Percentiles rank a stretch among this genome's conserved stretches.
Conservation (phyloP, 2,329 filamentous ascomycete species). For the Fusarium sp. region DNA sequence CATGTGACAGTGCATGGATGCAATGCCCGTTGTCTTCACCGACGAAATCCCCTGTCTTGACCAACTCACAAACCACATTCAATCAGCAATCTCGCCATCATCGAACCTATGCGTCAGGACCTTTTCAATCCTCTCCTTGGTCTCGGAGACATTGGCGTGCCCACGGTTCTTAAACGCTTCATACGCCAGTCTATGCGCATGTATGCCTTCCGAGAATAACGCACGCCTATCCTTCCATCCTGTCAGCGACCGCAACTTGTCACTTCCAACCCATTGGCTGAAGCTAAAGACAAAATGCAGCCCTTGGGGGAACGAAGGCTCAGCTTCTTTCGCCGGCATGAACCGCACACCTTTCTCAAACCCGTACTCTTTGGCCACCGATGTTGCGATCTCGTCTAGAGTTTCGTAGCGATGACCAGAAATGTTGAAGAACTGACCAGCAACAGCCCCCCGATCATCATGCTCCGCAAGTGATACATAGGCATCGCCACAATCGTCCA, state of each 20-base stretch:
- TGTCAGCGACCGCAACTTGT: constrained; percentile 55
- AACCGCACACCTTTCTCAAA: constrained; percentile 51
- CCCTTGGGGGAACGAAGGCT: constrained; percentile 29
- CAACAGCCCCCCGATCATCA: constrained; percentile 48
- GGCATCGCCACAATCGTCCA: constrained; percentile 63
- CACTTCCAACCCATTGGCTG: constrained; percentile 59
- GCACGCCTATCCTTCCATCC: constrained; percentile 56
- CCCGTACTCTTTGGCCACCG: constrained; percentile 57
- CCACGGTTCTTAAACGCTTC: constrained; percentile 46
- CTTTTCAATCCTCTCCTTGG: constrained; percentile 24
- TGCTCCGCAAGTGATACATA: constrained; percentile 60
- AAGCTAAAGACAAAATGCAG: constrained; percentile 51
- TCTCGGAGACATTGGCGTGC: constrained; percentile 27
- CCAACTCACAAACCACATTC: background rate
- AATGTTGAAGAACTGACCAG: constrained; percentile 60
- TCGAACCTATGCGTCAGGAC: background rate
- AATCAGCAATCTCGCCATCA: background rate
- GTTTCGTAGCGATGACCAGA: constrained; percentile 60
- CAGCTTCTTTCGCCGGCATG: constrained; percentile 33
- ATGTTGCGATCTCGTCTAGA: constrained; percentile 53
- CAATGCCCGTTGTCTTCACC: background rate
- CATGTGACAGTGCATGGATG: background rate
- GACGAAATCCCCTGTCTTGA: background rate
- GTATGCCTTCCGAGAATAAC: constrained; percentile 54
- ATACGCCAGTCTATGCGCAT: constrained; percentile 55